Evolutionary conservation across 345 rosid genomes (phyloP).

Genomic region (Noccaea caerulescens): DNA sequence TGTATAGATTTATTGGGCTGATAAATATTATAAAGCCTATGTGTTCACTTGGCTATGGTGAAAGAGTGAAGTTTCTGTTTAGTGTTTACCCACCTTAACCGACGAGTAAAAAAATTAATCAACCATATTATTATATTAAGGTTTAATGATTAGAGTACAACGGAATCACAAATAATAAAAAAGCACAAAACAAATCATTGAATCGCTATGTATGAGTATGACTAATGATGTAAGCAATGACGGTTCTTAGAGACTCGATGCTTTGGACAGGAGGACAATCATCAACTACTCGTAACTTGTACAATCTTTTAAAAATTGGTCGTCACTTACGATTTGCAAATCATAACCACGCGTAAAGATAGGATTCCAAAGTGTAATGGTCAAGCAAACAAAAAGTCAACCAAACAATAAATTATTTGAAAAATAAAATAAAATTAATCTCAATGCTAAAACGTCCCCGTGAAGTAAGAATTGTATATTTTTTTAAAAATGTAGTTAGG

Average conservation of each 20-base stretch:
- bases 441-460: slow-evolving; percentile 25
- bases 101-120: too few relatives aligned
- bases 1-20: too few relatives aligned
- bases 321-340: slow-evolving; percentile 24
- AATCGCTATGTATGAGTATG: background rate
- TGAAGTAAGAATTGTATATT: background rate
- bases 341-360: slow-evolving; percentile 29
- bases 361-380: slow-evolving; percentile 17
- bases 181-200: slow-evolving; percentile 7
- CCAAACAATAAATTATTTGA: background rate
- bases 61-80: too few relatives aligned
- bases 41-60: too few relatives aligned
- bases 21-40: too few relatives aligned
- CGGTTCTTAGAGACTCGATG: slow-evolving; percentile 6
- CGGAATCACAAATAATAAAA: slow-evolving; percentile 4
- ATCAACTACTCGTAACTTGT: slow-evolving; percentile 13
- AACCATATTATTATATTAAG: background rate
- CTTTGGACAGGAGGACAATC: background rate
- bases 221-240: slow-evolving; percentile 25
- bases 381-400: slow-evolving; percentile 34
- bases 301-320: background rate
- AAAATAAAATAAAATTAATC: background rate
- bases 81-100: too few relatives aligned
- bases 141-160: slow-evolving; percentile 1
- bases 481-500: slow-evolving; percentile 1